Percentiles rank a stretch among this genome's conserved stretches.
Evolutionary conservation across 345 rosid genomes (phyloP).

Genomic region (Carallia brachiata): DNA sequence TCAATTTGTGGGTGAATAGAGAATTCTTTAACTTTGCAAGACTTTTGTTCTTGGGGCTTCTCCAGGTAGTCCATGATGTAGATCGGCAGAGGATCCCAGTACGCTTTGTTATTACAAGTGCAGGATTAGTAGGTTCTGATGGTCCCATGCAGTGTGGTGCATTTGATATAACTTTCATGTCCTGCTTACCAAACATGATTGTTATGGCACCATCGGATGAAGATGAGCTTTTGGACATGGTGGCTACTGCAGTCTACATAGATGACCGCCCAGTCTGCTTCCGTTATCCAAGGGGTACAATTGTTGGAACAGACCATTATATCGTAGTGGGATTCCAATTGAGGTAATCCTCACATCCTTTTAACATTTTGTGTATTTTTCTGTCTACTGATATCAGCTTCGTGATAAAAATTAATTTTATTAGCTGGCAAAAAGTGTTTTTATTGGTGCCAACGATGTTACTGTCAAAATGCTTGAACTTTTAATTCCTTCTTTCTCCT

Average conservation of each 20-base stretch:
- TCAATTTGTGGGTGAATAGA: neutral
- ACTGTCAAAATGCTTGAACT: neutral
- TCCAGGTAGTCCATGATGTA: slow-evolving; percentile 83
- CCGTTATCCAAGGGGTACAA: slow-evolving; percentile 82
- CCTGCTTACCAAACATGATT: slow-evolving; percentile 95
- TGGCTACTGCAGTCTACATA: slow-evolving; percentile 69
- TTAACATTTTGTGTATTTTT: slow-evolving; percentile 1
- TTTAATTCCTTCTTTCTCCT: neutral
- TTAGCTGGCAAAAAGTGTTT: neutral
- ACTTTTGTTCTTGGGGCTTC: slow-evolving; percentile 16
- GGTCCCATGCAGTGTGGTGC: slow-evolving; percentile 87
- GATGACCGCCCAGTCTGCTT: slow-evolving; percentile 84
- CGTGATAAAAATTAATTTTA: neutral
- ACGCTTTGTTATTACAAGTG: slow-evolving; percentile 82
- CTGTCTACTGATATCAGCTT: slow-evolving; percentile 6
- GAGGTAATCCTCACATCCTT: slow-evolving; percentile 47
- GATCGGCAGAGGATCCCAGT: slow-evolving; percentile 85
- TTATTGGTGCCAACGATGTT: neutral
- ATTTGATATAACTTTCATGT: slow-evolving; percentile 89
- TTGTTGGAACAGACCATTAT: slow-evolving; percentile 47
- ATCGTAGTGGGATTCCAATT: slow-evolving; percentile 54
- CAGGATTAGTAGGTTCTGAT: slow-evolving; percentile 87
- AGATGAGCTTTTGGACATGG: slow-evolving; percentile 85
- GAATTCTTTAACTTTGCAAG: slow-evolving; percentile 2
- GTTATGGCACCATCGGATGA: slow-evolving; percentile 95